Evolutionary conservation across 2,329 filamentous ascomycete genomes (phyloP), one percentile per base, ranked within the genome.

Genomic region (Colletotrichum sp.): DNA sequence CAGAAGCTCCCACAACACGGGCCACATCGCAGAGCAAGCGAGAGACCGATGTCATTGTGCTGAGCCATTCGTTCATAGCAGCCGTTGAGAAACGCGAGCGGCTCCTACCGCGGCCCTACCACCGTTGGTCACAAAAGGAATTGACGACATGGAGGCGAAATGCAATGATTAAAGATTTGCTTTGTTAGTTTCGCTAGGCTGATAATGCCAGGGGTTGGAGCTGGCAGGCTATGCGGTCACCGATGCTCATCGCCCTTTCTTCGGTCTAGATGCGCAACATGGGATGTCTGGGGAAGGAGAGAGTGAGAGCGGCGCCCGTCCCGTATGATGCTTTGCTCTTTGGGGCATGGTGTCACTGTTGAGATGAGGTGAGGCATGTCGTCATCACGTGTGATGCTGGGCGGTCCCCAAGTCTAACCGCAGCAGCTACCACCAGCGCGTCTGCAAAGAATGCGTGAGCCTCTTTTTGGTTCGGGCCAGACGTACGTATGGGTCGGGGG

Each of bases 381-480:
- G 75, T 76, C 75, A 76, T 76, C 71, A 75, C 75, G 72, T 76
- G 75, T 75, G 66, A 71, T 62, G 71, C 59, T 21, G 36, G 60
- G 55, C 70, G 69, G 44, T 39, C 32, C 16, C 60, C 32, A 69
- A 59, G 57, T 59, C 24, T 64, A 75, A 34, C 62, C 28, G 44
- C 44, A 52, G 44, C 44, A 52, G 44, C 18, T 52, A 13, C 44
- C n/a, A 8, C 44, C 52, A 62, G 34, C 52, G 34, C 52, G n/a
- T 57, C 52, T 34, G 39, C 73, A 57, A 63, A 59, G 36, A 65
- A 52, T 21, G 59, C 16, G 69, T 39, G 30, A 57, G 34, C 57
- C 65, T 59, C 49, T 36, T 49, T 30, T 59, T 66, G 62, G 18
- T 67, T 67, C 62, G 36, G 62, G 59, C 64, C 71, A 74, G 65